Base-by-base conservation (phyloP, 2,329 filamentous ascomycete species). In the Talaromyces sp. region DNA sequence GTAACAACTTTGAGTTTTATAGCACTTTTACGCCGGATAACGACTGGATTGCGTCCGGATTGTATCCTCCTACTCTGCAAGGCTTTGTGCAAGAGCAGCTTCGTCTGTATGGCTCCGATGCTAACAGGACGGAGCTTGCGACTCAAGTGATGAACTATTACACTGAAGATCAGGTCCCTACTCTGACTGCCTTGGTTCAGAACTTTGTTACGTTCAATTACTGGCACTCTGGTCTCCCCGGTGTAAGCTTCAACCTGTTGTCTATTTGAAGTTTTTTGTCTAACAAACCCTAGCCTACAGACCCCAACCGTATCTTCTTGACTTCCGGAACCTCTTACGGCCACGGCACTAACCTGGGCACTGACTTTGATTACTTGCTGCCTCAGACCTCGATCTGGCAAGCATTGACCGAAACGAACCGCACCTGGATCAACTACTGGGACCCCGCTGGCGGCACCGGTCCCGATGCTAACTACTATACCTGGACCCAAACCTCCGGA, bases 361-460 rank as follows among this genome's bases (percentile, higher is more conserved):
- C 70, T 19, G 79, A 79, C 65, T 61, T 69, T 5, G 69, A 69
- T 2, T 77, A 76, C 7, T 72, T 69, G 0, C 66, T 79, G 5
- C 77, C 78, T 0, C 77, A 79, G 63, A 73, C 68, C 9, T 79
- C 77, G 3, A 74, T 80, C 60, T 80, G 79, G 61, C 72, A 80
- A 63, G 75, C 79, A 63, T 69, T 83, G 31, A 76, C 74, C 0
- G 78, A 81, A 62, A 72, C 72, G 22, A 72, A 73, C 63, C 76
- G 79, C 66, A 73, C 73, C 48, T 83, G 82, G 82, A 77, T 75
- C 63, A 82, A 83, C 71, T 83, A 83, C 71, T 75, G 78, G 54
- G 79, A 81, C 70, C 74, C 78, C 43, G 78, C 74, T 11, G 77
- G 74, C 14, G 77, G 74, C 22, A 80, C 79, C 48, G 76, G 77